Evolutionary conservation across 495 filamentous ascomycete species (phyloP), one percentile per base, ranked within the genome.

Genomic region (Penicillium maclennaniae): DNA sequence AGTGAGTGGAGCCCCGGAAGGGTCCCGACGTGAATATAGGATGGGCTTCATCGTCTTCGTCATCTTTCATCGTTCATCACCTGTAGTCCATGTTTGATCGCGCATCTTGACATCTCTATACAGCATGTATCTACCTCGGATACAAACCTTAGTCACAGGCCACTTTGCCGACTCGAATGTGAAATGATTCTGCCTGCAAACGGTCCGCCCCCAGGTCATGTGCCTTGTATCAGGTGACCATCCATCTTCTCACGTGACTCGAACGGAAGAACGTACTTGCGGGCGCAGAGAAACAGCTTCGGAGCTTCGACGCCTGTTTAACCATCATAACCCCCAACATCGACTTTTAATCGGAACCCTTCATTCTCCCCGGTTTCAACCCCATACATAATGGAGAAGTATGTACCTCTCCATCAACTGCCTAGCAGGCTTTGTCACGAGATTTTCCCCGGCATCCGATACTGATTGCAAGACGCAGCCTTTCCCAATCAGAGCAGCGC

Each of bases 401-500:
- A 51, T 50, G 73, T 67, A 16, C 19, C 49, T 16, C 37, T 20
- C 15, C 21, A 31, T 17, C n/a, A 19, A 12, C 15, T 34, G 3
- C 10, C 31, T 1, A 12, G 10, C 31, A 12, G 14, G 10, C 31
- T 34, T 12, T 12, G 15, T 34, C 10, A 12, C 10, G 31, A 14
- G 31, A 34, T 34, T 34, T 34, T 43, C 28, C 26, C 34, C 4
- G 15, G 3, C 6, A 39, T 37, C 39, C 34, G 2, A 26, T 34
- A n/a, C 7, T 42, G 15, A 23, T 23, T 16, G 19, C 49, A 26
- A 7, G n/a, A 25, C 7, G 45, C 51, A 74, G 71, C 59, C 89
- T 98, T 70, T 91, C 85, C 54, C 69, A 81, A 60, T 69, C 85
- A 51, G 93, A 99, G 75, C 87, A 91, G 75, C 86, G 88, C 71